Conservation (phyloP, 2,329 filamentous ascomycete genomes). For the Calcarisporium arbuscula region DNA sequence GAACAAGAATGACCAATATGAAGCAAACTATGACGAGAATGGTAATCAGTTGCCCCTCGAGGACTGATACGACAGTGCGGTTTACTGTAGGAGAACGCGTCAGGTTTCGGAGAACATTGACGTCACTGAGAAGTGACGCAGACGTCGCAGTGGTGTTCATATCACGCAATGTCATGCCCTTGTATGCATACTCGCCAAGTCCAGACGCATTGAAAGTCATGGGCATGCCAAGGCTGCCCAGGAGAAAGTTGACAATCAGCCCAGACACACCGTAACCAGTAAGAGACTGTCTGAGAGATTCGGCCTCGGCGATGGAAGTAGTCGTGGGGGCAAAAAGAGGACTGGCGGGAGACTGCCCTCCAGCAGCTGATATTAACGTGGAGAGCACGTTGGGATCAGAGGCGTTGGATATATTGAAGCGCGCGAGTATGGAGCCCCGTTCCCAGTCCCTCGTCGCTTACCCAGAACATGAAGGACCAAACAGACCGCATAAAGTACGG, state of each 20-base stretch:
- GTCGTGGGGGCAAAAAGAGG: conserved; percentile 26
- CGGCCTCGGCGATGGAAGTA: conserved; percentile 23
- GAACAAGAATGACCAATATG: conserved; percentile 91
- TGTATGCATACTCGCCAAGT: too few relatives aligned
- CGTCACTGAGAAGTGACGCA: conserved; percentile 46
- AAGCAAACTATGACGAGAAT: conserved; percentile 87
- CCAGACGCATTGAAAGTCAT: conserved; percentile 8
- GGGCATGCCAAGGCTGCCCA: conserved; percentile 22
- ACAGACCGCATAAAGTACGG: conserved; percentile 87
- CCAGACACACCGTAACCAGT: conserved; percentile 25
- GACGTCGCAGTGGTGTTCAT: conserved; percentile 6
- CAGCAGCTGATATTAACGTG: conserved; percentile 17
- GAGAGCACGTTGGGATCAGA: conserved; percentile 17
- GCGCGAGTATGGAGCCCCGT: conserved; percentile 21
- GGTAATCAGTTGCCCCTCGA: conserved; percentile 93
- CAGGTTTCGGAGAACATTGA: conserved; percentile 50
- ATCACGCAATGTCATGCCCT: too few relatives aligned
- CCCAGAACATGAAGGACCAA: conserved; percentile 93
- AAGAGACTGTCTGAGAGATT: conserved; percentile 21
- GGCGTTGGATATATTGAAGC: conserved; percentile 14
- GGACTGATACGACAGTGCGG: conserved; percentile 68
- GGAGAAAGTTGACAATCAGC: conserved; percentile 22
- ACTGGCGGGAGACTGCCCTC: conserved; percentile 28
- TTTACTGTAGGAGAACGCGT: conserved; percentile 70
- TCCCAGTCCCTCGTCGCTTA: conserved; percentile 69